phyloP scores from a whole-genome alignment of 768 basidiomycete species.

The Mycena filopes region DNA sequence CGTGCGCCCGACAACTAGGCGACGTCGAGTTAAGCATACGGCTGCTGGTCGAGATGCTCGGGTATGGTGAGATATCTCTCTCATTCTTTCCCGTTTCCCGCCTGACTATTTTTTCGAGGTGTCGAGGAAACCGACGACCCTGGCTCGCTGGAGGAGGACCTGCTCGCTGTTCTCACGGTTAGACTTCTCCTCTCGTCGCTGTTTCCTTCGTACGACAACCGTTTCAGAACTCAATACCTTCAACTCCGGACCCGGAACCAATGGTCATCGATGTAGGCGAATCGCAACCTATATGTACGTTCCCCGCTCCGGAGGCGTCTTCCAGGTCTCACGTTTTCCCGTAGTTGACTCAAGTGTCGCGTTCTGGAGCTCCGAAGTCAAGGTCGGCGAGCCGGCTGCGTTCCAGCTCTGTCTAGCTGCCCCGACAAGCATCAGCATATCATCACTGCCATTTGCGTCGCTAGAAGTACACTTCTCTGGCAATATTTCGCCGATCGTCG shows the following conservation, averaged over 20 bases:
- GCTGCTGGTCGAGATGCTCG: constrained; percentile 86
- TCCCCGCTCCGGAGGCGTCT: neutral
- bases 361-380: constrained; percentile 77
- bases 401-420: constrained; percentile 81
- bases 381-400: constrained; percentile 68
- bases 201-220: neutral
- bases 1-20: constrained; percentile 81
- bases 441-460: constrained; percentile 68
- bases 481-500: constrained; percentile 55
- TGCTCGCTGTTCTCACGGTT: constrained; percentile 80
- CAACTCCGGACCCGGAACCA: constrained; percentile 58
- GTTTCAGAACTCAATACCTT: constrained; percentile 75
- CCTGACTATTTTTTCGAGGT: constrained; percentile 39
- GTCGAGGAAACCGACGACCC: constrained; percentile 57
- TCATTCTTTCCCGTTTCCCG: neutral
- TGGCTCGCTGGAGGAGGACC: constrained; percentile 69
- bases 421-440: constrained; percentile 58
- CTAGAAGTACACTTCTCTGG: constrained; percentile 70
- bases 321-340: constrained; percentile 12
- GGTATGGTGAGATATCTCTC: constrained; percentile 63
- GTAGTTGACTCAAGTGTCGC: constrained; percentile 72
- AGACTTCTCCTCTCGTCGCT: constrained; percentile 19
- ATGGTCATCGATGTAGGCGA: constrained; percentile 73
- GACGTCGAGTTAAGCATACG: constrained; percentile 81
- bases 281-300: constrained; percentile 70